A percentile compares a stretch with the other conserved stretches of the same genome.
phyloP scores from a whole-genome alignment of 2,329 filamentous ascomycete genomes.

The Xylariaceae sp. region DNA sequence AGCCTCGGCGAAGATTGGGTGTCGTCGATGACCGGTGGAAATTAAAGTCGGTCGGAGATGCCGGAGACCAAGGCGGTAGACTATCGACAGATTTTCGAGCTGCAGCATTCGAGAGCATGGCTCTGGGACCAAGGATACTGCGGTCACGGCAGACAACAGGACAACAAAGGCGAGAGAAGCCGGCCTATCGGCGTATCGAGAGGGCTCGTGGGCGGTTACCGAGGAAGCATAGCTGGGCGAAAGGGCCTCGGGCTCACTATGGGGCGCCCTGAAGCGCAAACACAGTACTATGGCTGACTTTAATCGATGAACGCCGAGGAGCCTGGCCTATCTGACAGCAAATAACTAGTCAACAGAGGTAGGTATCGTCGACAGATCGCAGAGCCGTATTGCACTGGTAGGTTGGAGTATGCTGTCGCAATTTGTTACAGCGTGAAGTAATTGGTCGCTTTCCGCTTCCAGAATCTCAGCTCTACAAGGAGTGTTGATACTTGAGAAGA shows the following conservation, averaged over 20 bases:
- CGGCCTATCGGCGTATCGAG: constrained; percentile 38
- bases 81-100: constrained; percentile 65
- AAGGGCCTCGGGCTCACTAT: not conserved
- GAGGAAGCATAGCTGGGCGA: constrained; percentile 46
- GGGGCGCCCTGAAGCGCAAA: constrained; percentile 6
- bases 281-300: not conserved
- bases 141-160: constrained; percentile 8
- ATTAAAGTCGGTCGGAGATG: constrained; percentile 51
- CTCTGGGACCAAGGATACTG: constrained; percentile 23
- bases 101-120: constrained; percentile 57
- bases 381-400: too few relatives aligned
- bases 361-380: not conserved
- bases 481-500: not conserved
- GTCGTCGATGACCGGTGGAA: constrained; percentile 53
- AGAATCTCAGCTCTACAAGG: not conserved
- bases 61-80: constrained; percentile 52
- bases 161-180: constrained; percentile 32
- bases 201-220: constrained; percentile 39
- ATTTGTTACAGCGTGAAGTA: not conserved
- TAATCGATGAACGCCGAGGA: not conserved
- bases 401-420: not conserved
- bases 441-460: not conserved
- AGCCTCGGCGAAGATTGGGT: constrained; percentile 62
- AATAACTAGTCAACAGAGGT: not conserved
- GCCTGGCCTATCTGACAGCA: not conserved